A percentile compares a stretch with the other conserved stretches of the same genome.
Evolutionary conservation across 345 rosid genomes (phyloP).

Genomic region (Camelina neglecta): DNA sequence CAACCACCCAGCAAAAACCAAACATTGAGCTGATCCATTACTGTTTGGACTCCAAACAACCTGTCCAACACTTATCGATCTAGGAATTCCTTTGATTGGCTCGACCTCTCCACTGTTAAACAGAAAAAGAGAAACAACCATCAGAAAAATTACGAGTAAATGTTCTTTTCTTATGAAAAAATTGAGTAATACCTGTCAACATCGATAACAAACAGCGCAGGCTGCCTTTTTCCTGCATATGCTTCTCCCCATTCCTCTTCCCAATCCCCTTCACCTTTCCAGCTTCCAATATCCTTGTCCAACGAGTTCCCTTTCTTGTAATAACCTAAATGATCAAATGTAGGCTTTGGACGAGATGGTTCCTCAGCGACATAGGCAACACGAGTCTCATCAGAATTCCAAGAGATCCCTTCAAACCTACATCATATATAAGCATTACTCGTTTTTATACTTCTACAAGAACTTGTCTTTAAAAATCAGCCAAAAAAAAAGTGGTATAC

Average conservation of each 20-base stretch:
- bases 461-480: not conserved
- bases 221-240: constrained; percentile 84
- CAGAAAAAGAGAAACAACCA: constrained; percentile 4
- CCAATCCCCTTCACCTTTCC: constrained; percentile 98
- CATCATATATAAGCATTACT: constrained; percentile 26
- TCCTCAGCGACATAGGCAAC: constrained; percentile 90
- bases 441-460: constrained; percentile 20
- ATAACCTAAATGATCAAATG: constrained; percentile 56
- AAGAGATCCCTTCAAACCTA: constrained; percentile 98
- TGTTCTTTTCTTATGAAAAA: constrained; percentile 1
- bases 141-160: constrained; percentile 12
- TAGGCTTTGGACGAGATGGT: constrained; percentile 67
- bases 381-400: constrained; percentile 79
- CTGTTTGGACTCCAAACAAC: constrained; percentile 85
- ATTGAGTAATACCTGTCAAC: constrained; percentile 56
- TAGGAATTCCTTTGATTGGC: constrained; percentile 68
- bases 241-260: constrained; percentile 99
- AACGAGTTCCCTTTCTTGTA: constrained; percentile 56
- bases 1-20: constrained; percentile 92
- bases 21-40: constrained; percentile 53
- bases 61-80: constrained; percentile 82
- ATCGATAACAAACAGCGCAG: constrained; percentile 70
- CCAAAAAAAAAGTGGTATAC: constrained; percentile 40
- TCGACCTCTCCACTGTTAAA: constrained; percentile 71
- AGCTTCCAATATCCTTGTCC: constrained; percentile 67